A percentile compares a stretch with the other conserved stretches of the same genome.
These are phyloP conservation scores for Pterula multifida DNA, from an alignment of 1,284 basidiomycete genomes.

Conservation along the genomic window DNA sequence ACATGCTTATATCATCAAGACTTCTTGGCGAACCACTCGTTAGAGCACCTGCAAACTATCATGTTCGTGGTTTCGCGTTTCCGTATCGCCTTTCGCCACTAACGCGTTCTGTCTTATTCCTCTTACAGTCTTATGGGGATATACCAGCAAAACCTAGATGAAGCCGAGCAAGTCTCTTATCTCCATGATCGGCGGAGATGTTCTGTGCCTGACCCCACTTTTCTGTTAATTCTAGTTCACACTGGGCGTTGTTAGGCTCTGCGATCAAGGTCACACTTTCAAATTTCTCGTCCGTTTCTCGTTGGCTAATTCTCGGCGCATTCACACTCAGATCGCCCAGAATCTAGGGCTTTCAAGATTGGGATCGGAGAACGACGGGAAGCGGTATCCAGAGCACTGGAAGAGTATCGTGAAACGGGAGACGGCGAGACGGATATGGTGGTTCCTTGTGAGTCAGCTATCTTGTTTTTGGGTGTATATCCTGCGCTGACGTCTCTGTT, in stretches of 20 bases:
- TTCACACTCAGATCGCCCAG: conserved; percentile 14
- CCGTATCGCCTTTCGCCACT: background rate
- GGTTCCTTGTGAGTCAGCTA: conserved; percentile 12
- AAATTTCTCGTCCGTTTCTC: background rate
- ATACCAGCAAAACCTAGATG: conserved; percentile 16
- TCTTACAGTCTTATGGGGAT: conserved; percentile 14
- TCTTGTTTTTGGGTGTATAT: background rate
- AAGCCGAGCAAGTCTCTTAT: conserved; percentile 13
- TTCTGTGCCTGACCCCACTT: background rate
- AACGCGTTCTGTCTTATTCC: background rate
- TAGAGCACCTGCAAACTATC: conserved; percentile 14
- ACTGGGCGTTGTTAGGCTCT: conserved; percentile 14
- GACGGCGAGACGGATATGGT: conserved; percentile 14
- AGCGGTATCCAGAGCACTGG: conserved; percentile 12
- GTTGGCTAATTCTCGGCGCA: background rate
- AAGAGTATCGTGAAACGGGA: conserved; percentile 14
- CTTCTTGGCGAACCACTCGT: conserved; percentile 14
- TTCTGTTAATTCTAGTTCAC: conserved; percentile 8
- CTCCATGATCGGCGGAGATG: background rate
- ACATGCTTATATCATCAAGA: conserved; percentile 14
- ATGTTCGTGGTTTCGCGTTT: conserved; percentile 10
- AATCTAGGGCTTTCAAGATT: conserved; percentile 15
- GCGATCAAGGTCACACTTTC: conserved; percentile 13
- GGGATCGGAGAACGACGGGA: conserved; percentile 12
- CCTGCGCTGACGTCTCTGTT: background rate